These are phyloP conservation scores for Acephala macrosclerotiorum DNA, from an alignment of 2,329 filamentous ascomycete species.

Conservation along the genomic window DNA sequence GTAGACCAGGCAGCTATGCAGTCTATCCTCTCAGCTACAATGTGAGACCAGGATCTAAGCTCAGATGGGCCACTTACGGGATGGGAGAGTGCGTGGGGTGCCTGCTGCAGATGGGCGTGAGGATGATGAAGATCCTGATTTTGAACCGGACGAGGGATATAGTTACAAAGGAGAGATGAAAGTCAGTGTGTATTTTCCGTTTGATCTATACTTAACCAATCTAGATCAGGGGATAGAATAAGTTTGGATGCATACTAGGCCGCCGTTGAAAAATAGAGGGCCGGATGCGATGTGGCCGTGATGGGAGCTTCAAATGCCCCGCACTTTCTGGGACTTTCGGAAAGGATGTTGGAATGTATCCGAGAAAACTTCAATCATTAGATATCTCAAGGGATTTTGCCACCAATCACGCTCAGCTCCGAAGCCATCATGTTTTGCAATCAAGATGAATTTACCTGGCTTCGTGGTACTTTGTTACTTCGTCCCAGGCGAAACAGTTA, in stretches of 20 bases:
- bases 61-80: background rate
- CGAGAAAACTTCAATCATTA: too few relatives aligned
- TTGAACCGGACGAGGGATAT: background rate
- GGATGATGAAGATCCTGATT: background rate
- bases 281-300: background rate
- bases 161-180: background rate
- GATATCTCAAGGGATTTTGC: too few relatives aligned
- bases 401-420: too few relatives aligned
- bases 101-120: background rate
- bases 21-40: background rate
- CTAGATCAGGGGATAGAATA: background rate
- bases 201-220: background rate
- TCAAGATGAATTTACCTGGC: too few relatives aligned
- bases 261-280: background rate
- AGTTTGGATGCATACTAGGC: background rate
- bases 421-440: too few relatives aligned
- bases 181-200: background rate
- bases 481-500: too few relatives aligned
- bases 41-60: background rate
- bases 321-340: too few relatives aligned
- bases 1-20: background rate
- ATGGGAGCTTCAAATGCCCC: background rate
- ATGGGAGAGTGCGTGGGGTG: background rate
- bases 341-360: too few relatives aligned
- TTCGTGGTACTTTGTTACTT: too few relatives aligned